phyloP scores from a whole-genome alignment of 2,329 filamentous ascomycete species.

The Chalaropsis ovoidea region DNA sequence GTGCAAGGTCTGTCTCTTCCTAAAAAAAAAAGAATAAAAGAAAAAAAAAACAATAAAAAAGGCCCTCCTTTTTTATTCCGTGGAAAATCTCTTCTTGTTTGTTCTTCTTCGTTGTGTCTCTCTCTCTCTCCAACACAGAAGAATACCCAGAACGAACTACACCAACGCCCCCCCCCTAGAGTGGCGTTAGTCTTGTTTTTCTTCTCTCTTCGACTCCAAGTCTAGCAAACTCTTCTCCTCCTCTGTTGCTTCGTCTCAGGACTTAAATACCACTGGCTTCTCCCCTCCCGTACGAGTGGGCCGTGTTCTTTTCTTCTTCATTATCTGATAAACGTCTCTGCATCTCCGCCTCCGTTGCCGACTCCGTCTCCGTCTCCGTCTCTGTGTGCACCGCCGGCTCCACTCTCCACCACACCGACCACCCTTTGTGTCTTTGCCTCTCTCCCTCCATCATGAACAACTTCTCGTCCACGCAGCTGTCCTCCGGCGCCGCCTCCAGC shows the following conservation, averaged over 20 bases:
- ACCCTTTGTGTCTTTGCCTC: background rate
- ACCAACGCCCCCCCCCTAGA: background rate
- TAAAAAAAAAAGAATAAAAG: background rate
- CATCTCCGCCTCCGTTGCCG: too few species aligned
- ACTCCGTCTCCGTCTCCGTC: background rate
- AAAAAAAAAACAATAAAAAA: background rate
- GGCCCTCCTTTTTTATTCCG: background rate
- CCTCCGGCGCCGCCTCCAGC: slow-evolving; percentile 27
- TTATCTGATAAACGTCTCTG: background rate
- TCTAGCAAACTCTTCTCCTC: slow-evolving; percentile 18
- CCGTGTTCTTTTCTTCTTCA: background rate
- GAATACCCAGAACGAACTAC: background rate
- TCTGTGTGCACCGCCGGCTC: slow-evolving; percentile 1
- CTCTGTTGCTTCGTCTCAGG: background rate
- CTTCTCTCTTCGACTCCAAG: background rate
- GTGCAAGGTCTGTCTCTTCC: background rate
- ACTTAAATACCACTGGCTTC: slow-evolving; percentile 1
- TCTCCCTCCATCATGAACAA: slow-evolving; percentile 31
- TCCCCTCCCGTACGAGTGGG: background rate
- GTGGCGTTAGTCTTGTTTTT: slow-evolving; percentile 6
- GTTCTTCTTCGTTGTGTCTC: background rate
- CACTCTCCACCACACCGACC: background rate
- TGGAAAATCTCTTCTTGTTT: too few species aligned
- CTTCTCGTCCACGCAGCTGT: slow-evolving; percentile 31
- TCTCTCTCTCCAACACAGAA: background rate